Conservation (phyloP, 2,329 filamentous ascomycete genomes). For the Helotiales sp. region DNA sequence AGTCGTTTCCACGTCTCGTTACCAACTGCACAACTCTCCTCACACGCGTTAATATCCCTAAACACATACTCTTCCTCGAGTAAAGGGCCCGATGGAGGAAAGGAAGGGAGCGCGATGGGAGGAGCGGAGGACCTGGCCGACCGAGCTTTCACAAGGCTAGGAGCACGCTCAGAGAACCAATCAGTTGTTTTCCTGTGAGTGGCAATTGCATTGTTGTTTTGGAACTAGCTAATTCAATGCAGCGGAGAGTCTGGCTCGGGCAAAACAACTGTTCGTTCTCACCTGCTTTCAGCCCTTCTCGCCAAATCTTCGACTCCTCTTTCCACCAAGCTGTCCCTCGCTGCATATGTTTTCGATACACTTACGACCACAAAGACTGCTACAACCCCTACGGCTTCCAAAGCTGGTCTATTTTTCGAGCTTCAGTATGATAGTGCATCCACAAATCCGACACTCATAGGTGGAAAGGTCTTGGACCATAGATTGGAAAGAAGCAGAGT, state of each 20-base stretch:
- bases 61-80: conserved; percentile 93
- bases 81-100: conserved; percentile 85
- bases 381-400: conserved; percentile 92
- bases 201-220: not conserved
- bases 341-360: conserved; percentile 92
- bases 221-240: conserved; percentile 19
- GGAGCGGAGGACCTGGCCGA: conserved; percentile 91
- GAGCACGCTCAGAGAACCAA: conserved; percentile 89
- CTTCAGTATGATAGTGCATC: conserved; percentile 93
- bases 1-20: conserved; percentile 90
- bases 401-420: conserved; percentile 93
- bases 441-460: conserved; percentile 82
- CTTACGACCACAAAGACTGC: conserved; percentile 96
- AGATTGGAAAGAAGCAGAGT: conserved; percentile 90
- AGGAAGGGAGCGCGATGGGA: conserved; percentile 88
- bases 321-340: conserved; percentile 89
- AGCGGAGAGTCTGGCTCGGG: conserved; percentile 95
- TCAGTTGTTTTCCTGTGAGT: conserved; percentile 89
- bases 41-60: conserved; percentile 85
- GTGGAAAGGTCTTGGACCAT: conserved; percentile 92
- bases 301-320: conserved; percentile 90
- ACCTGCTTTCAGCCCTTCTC: conserved; percentile 81
- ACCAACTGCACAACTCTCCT: conserved; percentile 85
- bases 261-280: conserved; percentile 91
- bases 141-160: conserved; percentile 80